phyloP scores from a whole-genome alignment of 352 stramenopile genomes.

The Globisporangium recalcitrans region DNA sequence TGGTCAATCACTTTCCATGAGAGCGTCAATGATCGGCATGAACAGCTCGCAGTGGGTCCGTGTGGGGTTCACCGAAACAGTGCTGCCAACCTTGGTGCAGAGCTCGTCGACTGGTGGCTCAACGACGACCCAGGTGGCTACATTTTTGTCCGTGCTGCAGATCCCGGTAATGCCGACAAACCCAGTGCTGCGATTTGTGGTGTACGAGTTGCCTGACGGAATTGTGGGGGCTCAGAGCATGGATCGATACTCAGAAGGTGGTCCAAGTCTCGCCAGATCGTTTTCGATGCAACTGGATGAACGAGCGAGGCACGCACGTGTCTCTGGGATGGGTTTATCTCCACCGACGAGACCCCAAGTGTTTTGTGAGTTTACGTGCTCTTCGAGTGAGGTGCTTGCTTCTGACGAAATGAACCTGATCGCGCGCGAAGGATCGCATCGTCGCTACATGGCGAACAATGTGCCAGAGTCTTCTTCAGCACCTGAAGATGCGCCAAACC shows the following conservation, averaged over 20 bases:
- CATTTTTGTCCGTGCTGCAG: conserved; percentile 76
- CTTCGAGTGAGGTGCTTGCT: conserved; percentile 46
- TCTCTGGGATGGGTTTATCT: conserved; percentile 56
- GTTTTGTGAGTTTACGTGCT: conserved; percentile 80
- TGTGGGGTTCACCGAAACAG: conserved; percentile 73
- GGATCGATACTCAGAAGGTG: conserved; percentile 6
- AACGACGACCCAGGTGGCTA: conserved; percentile 42
- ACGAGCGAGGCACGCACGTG: conserved; percentile 40
- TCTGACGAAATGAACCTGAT: conserved; percentile 55
- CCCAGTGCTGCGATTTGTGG: conserved; percentile 69
- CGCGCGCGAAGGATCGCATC: conserved; percentile 50
- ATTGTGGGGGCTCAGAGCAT: conserved; percentile 15
- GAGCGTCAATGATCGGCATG: conserved; percentile 30
- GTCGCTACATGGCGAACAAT: conserved; percentile 27
- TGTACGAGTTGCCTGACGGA: conserved; percentile 74
- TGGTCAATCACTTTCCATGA: conserved; percentile 42
- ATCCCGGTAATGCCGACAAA: conserved; percentile 62
- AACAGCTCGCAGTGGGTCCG: conserved; percentile 48
- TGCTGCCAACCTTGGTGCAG: conserved; percentile 57
- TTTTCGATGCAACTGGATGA: conserved; percentile 55
- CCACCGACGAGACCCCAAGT: conserved; percentile 56
- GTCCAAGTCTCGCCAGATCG: conserved; percentile 19
- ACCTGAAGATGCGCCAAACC: conserved; percentile 25
- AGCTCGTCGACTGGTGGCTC: conserved; percentile 3
- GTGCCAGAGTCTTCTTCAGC: conserved; percentile 18